A percentile compares a stretch with the other conserved stretches of the same genome.
Conservation (phyloP, 805 yeast genomes). For the Starmerella khaoyaiensis region DNA sequence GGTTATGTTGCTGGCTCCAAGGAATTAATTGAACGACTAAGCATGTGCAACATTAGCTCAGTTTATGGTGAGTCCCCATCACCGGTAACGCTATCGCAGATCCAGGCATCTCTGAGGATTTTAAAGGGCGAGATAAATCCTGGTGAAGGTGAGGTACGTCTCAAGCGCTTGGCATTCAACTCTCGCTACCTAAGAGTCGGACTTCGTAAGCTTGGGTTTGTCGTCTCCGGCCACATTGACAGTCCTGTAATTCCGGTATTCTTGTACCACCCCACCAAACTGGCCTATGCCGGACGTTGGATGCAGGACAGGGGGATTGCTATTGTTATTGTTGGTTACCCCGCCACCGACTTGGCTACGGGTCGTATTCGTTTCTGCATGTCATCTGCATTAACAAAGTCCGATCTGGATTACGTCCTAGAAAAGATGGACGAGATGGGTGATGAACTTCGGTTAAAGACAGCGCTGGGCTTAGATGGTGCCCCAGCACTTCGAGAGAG, state of each 20-base stretch:
- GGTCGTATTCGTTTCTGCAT: slow-evolving; percentile 90
- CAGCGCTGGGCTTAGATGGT: slow-evolving; percentile 17
- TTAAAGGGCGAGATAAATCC: slow-evolving; percentile 75
- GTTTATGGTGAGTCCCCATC: slow-evolving; percentile 74
- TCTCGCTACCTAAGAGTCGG: slow-evolving; percentile 88
- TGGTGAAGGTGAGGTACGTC: slow-evolving; percentile 84
- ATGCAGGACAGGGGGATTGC: slow-evolving; percentile 73
- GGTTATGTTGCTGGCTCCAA: slow-evolving; percentile 82
- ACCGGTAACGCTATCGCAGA: slow-evolving; percentile 87
- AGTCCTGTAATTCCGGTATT: slow-evolving; percentile 90
- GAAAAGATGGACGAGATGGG: slow-evolving; percentile 20
- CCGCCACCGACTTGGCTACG: slow-evolving; percentile 86
- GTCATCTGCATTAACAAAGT: slow-evolving; percentile 82
- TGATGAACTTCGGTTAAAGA: slow-evolving; percentile 19
- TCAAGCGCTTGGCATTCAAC: slow-evolving; percentile 89
- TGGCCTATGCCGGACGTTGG: slow-evolving; percentile 83
- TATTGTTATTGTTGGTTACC: slow-evolving; percentile 92
- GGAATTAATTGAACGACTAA: slow-evolving; percentile 56
- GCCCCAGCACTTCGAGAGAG: slow-evolving; percentile 18
- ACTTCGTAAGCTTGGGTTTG: slow-evolving; percentile 81
- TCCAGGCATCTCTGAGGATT: slow-evolving; percentile 62
- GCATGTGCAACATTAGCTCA: slow-evolving; percentile 58
- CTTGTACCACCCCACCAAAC: slow-evolving; percentile 79
- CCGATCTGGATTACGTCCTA: slow-evolving; percentile 56
- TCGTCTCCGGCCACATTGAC: slow-evolving; percentile 89